Base-by-base conservation (phyloP, 352 stramenopile genomes). In the Lagenidium sp. region DNA sequence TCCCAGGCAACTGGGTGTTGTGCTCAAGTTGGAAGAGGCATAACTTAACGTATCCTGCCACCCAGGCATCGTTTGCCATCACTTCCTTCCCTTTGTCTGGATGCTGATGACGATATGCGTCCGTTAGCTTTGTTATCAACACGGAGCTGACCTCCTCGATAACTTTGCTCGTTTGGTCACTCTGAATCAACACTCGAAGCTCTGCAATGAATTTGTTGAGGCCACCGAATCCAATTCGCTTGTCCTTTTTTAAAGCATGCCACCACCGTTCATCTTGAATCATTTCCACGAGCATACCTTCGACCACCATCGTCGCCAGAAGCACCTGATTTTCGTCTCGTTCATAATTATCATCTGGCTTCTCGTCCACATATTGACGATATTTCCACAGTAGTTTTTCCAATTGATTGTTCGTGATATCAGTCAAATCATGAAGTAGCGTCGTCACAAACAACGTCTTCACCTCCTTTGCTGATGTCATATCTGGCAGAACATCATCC, bases 141-240 rank as follows among this genome's bases (percentile, higher is more conserved):
- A 65, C 44, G 13, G 60, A 53, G 25, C 61, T 47, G 20, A 58
- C 39, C 31, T 63, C 51, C 15, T 72, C 51, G 6, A 89, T 36
- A 4, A 41, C 38, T 12, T 65, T 66, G 8, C 57, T 68, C 4
- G 42, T 15, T 15, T 69, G 57, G 19, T 57, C 46, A 25, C 70
- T 66, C 24, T 75, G 37, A 10, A 43, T 57, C 25, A 89, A 47
- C 10, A 79, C 58, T 2, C 64, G 59, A 4, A 89, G 44, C 43
- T 92, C 79, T 1, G 63, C 76, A 16, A 86, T 53, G 28, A 89
- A 82, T 40, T 68, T 74, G 62, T 82, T 88, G 22, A 82, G 41
- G 12, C 76, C 79, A 4, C 59, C 66, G 42, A 66, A 81, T 15
- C 76, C 76, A 37, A 87, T 43, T 12, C 54, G 56, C 39, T 69